Evolutionary conservation across 768 basidiomycete species (phyloP).

Genomic region (Tephrocybe sp.): DNA sequence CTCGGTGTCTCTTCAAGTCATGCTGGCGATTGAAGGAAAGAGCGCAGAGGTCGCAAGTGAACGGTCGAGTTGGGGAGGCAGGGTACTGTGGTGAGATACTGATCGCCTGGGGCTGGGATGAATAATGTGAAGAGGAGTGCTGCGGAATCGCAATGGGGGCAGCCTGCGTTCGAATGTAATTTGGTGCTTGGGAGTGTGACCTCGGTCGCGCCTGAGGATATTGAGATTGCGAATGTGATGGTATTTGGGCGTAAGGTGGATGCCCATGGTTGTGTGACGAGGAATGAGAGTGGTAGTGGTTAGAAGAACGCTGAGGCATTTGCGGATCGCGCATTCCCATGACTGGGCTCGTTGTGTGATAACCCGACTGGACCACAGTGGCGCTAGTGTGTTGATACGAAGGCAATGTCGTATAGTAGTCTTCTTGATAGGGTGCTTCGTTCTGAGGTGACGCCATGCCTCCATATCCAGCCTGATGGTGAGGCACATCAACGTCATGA

Average conservation of each 20-base stretch:
- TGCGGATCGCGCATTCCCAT: conserved; percentile 32
- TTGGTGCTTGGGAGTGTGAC: conserved; percentile 40
- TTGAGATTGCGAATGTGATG: conserved; percentile 26
- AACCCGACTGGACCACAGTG: conserved; percentile 6
- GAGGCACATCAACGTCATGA: conserved; percentile 20
- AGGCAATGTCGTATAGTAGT: conserved; percentile 21
- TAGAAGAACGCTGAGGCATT: conserved; percentile 24
- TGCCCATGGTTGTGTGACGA: conserved; percentile 39
- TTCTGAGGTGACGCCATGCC: conserved; percentile 6
- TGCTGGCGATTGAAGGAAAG: conserved; percentile 85
- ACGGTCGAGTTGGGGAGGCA: conserved; percentile 59
- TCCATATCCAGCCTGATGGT: conserved; percentile 23
- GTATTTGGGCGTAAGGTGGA: conserved; percentile 26
- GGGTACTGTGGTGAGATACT: conserved; percentile 49
- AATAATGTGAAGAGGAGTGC: conserved; percentile 17
- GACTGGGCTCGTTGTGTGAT: conserved; percentile 19
- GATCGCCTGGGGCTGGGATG: conserved; percentile 29
- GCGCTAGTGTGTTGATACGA: conserved; percentile 17
- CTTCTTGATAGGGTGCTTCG: conserved; percentile 19
- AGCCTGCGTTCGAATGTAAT: conserved; percentile 18
- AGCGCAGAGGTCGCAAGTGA: conserved; percentile 69
- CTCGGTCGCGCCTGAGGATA: conserved; percentile 34
- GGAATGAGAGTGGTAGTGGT: conserved; percentile 32
- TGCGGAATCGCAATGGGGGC: conserved; percentile 15
- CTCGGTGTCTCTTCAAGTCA: conserved; percentile 80